A percentile compares a stretch with the other conserved stretches of the same genome.
These are phyloP conservation scores for Cystoisospora suis DNA, from an alignment of 169 alveolate species.

Conservation along the genomic window DNA sequence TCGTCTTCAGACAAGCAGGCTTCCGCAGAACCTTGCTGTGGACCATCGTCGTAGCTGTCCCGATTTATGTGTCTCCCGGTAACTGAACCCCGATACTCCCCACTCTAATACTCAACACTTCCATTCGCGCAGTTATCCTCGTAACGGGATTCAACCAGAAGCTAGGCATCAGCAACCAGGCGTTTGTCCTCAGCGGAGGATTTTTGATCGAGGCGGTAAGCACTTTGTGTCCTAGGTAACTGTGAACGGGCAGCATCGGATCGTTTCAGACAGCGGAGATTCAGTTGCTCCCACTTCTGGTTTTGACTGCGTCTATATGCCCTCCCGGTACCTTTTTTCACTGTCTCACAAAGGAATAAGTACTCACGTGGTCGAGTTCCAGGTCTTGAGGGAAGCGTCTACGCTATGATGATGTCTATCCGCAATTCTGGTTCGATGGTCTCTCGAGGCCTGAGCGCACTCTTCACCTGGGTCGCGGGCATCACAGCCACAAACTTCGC, in stretches of 20 bases:
- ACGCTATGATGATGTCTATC: constrained; percentile 93
- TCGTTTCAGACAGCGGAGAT: constrained; percentile 77
- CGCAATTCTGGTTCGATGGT: constrained; percentile 90
- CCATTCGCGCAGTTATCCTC: constrained; percentile 81
- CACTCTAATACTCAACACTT: constrained; percentile 18
- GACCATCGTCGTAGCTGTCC: constrained; percentile 86
- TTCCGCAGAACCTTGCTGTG: constrained; percentile 87
- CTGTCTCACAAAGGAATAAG: neutral
- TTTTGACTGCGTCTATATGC: constrained; percentile 91
- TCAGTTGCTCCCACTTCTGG: constrained; percentile 93
- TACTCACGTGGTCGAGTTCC: too few relatives aligned
- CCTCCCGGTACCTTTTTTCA: constrained; percentile 80
- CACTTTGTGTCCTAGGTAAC: constrained; percentile 42
- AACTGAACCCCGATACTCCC: neutral
- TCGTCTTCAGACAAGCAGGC: constrained; percentile 82
- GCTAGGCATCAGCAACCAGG: constrained; percentile 88
- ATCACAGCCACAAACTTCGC: constrained; percentile 90
- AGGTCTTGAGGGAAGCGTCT: constrained; percentile 96
- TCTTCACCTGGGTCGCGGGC: constrained; percentile 85
- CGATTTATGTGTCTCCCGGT: constrained; percentile 73
- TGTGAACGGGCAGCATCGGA: neutral
- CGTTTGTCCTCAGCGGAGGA: constrained; percentile 90
- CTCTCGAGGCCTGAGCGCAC: constrained; percentile 90
- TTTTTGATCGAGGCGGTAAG: constrained; percentile 91
- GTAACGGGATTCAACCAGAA: constrained; percentile 85